Evolutionary conservation across 805 yeast genomes (phyloP), one percentile per base, ranked within the genome.

Genomic region (Candida tibetensis): DNA sequence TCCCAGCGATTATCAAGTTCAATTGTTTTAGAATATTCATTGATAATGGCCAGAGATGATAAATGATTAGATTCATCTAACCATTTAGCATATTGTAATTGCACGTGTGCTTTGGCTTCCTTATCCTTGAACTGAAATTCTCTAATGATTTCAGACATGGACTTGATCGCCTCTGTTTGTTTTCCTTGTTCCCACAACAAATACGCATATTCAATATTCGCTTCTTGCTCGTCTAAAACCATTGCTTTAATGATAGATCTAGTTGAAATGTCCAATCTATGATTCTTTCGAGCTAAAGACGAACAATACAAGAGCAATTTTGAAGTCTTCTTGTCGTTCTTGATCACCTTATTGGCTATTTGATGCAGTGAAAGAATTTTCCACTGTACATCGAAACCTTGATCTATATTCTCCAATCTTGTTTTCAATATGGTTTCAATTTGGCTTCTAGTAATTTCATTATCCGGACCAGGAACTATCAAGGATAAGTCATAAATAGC

Each of bases 101-200:
- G 84, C n/a, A 79, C 76, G 34, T 69, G 51, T 1, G 77, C 70
- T 7, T 45, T 51, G 14, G 38, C 54, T 49, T 9, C 48, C 7
- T 17, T 41, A 18, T 34, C 28, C 17, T 47, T 47, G 25, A 49
- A 50, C 1, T 55, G 31, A 23, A 48, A 45, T 5, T 54, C 55
- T 4, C 49, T 42, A 1, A 62, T 49, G 9, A 77, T 58, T 12
- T 72, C 69, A 6, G 72, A 72, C 26, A 86, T 64, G 5, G 78
- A 68, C 36, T 83, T 80, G 30, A 91, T 71, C 0, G 98, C 98
- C 48, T 88, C 82, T 17, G 89, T 76, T 42, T 79, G 86, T 45
- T 88, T 95, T 1, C 95, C 96, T 53, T 85, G 87, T 3, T 80
- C 82, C 97, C 98, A 91, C 28, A 88, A 60, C 6, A 93, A 69